Evolutionary conservation across 2,329 filamentous ascomycete species (phyloP), one percentile per base, ranked within the genome.

Genomic region (Alternaria metachromatica): DNA sequence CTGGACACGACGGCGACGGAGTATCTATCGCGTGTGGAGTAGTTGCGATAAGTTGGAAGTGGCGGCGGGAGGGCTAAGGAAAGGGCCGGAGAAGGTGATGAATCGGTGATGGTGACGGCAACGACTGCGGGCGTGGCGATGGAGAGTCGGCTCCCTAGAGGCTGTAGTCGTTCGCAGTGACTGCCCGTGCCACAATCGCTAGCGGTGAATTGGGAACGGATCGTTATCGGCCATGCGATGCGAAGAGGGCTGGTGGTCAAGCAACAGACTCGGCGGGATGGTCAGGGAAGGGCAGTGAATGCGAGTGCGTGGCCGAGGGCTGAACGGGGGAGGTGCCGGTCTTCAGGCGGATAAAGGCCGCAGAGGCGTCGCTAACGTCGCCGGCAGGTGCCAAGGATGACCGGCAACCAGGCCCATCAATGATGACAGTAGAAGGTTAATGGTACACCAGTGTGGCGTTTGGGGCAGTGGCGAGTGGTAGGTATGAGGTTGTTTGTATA

Each of bases 51-150:
- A 43, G 15, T 37, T 55, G 28, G 56, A 60, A 21, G 55, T 9
- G 18, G 44, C 45, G 28, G 54, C 60, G 58, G 55, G 30, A 41
- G 45, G 30, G 45, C 11, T 41, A 50, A 23, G 23, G 46, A 1
- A 43, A 37, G 37, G 28, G 50, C 44, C 44, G 23, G 45, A 25
- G 46, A 10, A 23, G 44, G 25, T 59, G 60, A 55, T 30, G 41
- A 49, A n/a, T 53, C 13, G 33, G 58, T 45, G 56, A 66, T 73
- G 73, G 69, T 73, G 72, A 73, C 65, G 72, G 74, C 63, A 60
- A 71, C 65, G 70, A 73, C 58, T 69, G 64, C 62, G 64, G 59
- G 37, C 60, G 73, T 72, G 73, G 72, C 72, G 67, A 75, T 49
- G 53, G 62, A 68, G 70, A 56, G 63, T 57, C 60, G 58, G 66